phyloP scores from a whole-genome alignment of 331 rosid genomes.

The Dryas integrifolia region DNA sequence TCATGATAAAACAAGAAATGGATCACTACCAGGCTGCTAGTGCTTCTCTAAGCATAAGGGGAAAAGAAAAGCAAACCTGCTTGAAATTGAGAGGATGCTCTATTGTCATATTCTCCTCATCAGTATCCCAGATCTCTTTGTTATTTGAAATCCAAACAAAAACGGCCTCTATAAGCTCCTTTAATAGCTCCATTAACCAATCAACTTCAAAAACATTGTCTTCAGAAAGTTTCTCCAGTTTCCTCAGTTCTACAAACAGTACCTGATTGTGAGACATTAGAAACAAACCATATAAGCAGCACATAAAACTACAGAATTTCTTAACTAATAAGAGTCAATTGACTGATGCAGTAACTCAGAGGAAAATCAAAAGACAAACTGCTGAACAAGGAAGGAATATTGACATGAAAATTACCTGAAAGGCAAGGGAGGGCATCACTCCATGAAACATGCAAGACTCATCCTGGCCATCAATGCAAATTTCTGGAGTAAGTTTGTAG shows the following conservation, averaged over 20 bases:
- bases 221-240: conserved; percentile 54
- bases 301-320: not conserved
- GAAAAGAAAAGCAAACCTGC: conserved; percentile 44
- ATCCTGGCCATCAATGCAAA: conserved; percentile 26
- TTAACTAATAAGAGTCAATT: not conserved
- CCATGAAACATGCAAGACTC: conserved; percentile 26
- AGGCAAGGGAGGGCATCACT: conserved; percentile 49
- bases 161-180: conserved; percentile 50
- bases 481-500: conserved; percentile 29
- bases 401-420: conserved; percentile 47
- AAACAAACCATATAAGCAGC: conserved; percentile 3
- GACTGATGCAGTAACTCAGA: not conserved
- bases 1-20: not conserved
- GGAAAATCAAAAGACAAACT: not conserved
- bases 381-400: not conserved
- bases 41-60: not conserved
- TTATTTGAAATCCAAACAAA: conserved; percentile 55
- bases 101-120: conserved; percentile 31
- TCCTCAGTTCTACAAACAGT: conserved; percentile 63
- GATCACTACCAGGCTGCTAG: not conserved
- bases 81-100: conserved; percentile 33
- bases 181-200: conserved; percentile 60
- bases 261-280: conserved; percentile 30
- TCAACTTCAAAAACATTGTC: conserved; percentile 46
- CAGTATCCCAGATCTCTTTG: conserved; percentile 35